Percentiles rank a stretch among this genome's conserved stretches.
These are phyloP conservation scores for Jacaranda mimosifolia DNA, from an alignment of 257 asterid genomes.

Conservation along the genomic window DNA sequence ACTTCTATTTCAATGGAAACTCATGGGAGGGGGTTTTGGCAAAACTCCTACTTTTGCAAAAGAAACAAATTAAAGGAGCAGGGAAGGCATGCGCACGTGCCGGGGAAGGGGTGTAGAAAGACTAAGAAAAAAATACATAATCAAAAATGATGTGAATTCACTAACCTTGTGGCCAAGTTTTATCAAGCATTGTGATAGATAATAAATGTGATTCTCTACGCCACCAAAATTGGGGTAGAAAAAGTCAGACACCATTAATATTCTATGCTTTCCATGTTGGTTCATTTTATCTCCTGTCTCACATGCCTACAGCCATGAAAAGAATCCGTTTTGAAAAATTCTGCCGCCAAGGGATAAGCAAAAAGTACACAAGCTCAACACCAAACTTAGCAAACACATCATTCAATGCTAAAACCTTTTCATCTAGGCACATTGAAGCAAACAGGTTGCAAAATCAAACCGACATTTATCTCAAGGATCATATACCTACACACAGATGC, in stretches of 20 bases:
- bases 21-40: not conserved
- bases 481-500: not conserved
- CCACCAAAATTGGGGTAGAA: slow-evolving; percentile 98
- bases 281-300: slow-evolving; percentile 53
- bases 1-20: not conserved
- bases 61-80: not conserved
- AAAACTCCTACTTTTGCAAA: not conserved
- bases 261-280: slow-evolving; percentile 60
- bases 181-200: slow-evolving; percentile 87
- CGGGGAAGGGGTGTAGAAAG: too few species aligned
- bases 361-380: slow-evolving; percentile 10
- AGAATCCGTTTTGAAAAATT: slow-evolving; percentile 12
- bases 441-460: not conserved
- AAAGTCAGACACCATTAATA: slow-evolving; percentile 92
- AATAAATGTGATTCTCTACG: slow-evolving; percentile 95
- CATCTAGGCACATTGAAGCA: slow-evolving; percentile 20
- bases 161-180: slow-evolving; percentile 93
- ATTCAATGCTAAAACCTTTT: not conserved
- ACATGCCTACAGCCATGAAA: slow-evolving; percentile 33
- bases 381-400: slow-evolving; percentile 14
- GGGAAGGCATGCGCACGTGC: not conserved
- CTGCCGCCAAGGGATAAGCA: not conserved
- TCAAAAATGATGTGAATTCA: slow-evolving; percentile 11
- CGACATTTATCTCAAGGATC: not conserved
- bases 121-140: not conserved